Conservation (phyloP, 331 rosid species). For the Dryas integrifolia region DNA sequence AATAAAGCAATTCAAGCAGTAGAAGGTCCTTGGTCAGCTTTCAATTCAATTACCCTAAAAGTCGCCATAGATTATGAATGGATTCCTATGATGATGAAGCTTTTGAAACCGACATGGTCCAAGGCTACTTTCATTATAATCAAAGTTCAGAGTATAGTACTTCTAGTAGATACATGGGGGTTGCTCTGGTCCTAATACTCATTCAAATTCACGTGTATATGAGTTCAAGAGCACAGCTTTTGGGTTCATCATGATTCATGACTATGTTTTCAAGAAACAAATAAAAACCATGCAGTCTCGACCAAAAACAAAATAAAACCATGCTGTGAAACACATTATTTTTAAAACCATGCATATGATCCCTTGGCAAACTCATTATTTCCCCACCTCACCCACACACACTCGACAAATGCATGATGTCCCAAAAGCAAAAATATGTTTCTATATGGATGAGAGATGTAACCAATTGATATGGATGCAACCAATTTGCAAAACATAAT, state of each 20-base stretch:
- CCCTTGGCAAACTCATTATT: too few relatives aligned
- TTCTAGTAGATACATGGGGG: neutral
- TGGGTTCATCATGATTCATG: neutral
- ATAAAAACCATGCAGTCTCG: neutral
- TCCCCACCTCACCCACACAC: too few relatives aligned
- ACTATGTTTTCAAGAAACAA: neutral
- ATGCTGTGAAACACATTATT: neutral
- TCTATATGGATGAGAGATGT: too few relatives aligned
- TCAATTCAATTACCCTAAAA: slow-evolving; percentile 40
- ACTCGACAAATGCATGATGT: too few relatives aligned
- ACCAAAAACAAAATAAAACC: too few relatives aligned
- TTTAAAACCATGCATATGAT: too few relatives aligned
- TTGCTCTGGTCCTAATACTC: neutral
- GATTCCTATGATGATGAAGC: slow-evolving; percentile 14
- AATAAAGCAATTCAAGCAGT: neutral
- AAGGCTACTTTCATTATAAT: slow-evolving; percentile 1
- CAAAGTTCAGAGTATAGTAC: slow-evolving; percentile 9
- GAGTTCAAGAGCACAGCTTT: neutral
- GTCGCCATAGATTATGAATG: slow-evolving; percentile 23
- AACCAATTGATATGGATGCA: too few relatives aligned
- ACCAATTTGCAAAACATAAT: too few relatives aligned
- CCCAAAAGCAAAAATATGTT: too few relatives aligned
- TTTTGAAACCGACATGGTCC: slow-evolving; percentile 9
- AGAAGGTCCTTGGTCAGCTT: slow-evolving; percentile 29
- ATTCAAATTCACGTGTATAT: neutral